Evolutionary conservation across 495 filamentous ascomycete genomes (phyloP), one percentile per base, ranked within the genome.

Genomic region (Xylaria grammica): DNA sequence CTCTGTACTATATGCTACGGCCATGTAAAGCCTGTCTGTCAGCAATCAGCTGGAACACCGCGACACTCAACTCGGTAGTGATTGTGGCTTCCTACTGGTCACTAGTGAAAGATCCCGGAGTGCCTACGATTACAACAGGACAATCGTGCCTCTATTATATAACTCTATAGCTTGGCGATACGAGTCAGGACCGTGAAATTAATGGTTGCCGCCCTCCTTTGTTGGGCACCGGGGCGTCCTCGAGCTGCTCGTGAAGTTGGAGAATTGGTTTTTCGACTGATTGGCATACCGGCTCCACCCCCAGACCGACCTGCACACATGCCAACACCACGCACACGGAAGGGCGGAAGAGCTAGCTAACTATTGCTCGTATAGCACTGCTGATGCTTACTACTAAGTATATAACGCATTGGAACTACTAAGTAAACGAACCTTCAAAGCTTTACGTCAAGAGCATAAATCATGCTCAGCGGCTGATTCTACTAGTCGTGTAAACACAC

Each of bases 271-370:
- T 58, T n/a, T 4, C 8, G 54, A 26, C n/a, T 45, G 24, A 26
- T 59, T 48, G 42, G 42, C 40, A 32, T 46, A 29, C 42, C 27
- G 26, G 56, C 46, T 59, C 56, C 56, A 59, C 56, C 27, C 38
- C 55, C 22, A 48, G n/a, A 24, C 42, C 27, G 56, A 45, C 22
- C 36, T 45, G 54, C 54, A 45, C 38, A 27, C 54, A 48, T 57
- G 38, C 54, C 20, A 58, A 32, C 53, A 58, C 54, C 13, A 32
- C 54, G 6, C 5, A 36, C 34, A 36, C 34, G 11, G 11, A 36
- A n/a, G n/a, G n/a, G n/a, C n/a, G n/a, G n/a, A n/a, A n/a, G n/a
- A 42, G 34, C 34, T 40, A 22, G 24, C 29, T 30, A 45, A 15
- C 26, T 30, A 30, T 30, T 24, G 30, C 30, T 36, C 24, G 51